phyloP scores from a whole-genome alignment of 2,329 filamentous ascomycete genomes.

The Akanthomyces dipterigenus region DNA sequence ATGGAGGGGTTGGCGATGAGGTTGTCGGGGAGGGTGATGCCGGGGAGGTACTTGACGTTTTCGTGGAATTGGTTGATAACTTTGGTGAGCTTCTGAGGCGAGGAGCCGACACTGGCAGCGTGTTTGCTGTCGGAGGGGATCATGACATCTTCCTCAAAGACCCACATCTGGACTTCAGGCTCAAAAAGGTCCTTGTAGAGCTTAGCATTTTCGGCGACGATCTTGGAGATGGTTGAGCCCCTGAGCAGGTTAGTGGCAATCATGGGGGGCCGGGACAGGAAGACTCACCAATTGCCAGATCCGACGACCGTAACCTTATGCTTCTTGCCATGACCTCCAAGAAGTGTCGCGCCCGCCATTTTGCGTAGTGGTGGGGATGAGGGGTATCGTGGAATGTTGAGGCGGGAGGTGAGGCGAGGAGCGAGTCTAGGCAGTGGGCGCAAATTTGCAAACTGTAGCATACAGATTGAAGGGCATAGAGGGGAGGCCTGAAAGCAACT shows the following conservation, averaged over 20 bases:
- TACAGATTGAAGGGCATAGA: neutral
- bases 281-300: conserved; percentile 83
- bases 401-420: neutral
- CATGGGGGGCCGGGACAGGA: neutral
- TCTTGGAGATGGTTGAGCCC: conserved; percentile 97
- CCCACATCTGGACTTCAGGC: conserved; percentile 94
- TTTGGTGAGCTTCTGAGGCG: conserved; percentile 78
- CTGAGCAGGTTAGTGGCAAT: conserved; percentile 34
- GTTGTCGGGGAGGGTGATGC: conserved; percentile 75
- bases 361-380: conserved; percentile 17
- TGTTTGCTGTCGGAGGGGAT: conserved; percentile 65
- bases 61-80: conserved; percentile 92
- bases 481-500: neutral
- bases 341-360: conserved; percentile 26
- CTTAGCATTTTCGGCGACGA: conserved; percentile 85
- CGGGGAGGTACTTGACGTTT: conserved; percentile 97
- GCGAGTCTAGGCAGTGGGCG: conserved; percentile 1
- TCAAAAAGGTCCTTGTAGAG: conserved; percentile 77
- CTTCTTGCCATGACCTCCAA: conserved; percentile 56
- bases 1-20: conserved; percentile 78
- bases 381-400: conserved; percentile 6
- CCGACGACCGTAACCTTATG: conserved; percentile 93
- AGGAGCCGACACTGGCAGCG: conserved; percentile 52
- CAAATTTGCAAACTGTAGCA: neutral
- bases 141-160: conserved; percentile 85